Evolutionary conservation across 2,329 filamentous ascomycete genomes (phyloP), one percentile per base, ranked within the genome.

Genomic region (Aspergillus alliaceus): DNA sequence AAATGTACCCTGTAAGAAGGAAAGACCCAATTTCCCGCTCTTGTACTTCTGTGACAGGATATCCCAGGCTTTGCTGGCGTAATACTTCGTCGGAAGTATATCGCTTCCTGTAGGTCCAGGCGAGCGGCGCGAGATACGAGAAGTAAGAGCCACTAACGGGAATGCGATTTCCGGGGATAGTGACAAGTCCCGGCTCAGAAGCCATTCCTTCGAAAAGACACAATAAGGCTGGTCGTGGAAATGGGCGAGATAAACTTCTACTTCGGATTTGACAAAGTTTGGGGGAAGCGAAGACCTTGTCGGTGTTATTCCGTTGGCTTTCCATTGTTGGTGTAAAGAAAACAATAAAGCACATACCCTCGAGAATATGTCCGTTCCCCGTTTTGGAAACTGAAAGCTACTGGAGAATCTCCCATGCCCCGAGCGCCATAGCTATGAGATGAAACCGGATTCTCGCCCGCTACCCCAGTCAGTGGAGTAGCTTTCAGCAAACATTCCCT

Each of bases 181-280:
- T 8, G 44, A 58, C 2, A 27, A 2, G 3, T 58, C 57, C 7
- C 61, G 54, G 14, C 48, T 37, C 11, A 59, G n/a, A 4, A 68
- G 53, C 65, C 63, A 66, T 1, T 52, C 22, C 11, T 59, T 61
- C 1, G 58, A 52, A 25, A 68, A 67, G 3, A 64, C 59, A 42
- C 65, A 66, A 32, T 66, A 68, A 6, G 65, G 66, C 46, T 67
- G 66, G 50, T 68, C 65, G 42, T 68, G 65, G 14, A 68, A 66
- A 32, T 65, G 54, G 18, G 31, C 54, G 14, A 68, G 49, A 35
- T 66, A 68, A 6, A 57, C 53, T 1, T 66, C 52, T 5, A 68
- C 62, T 39, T 68, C 60, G 3, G 59, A 54, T 50, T 61, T 50
- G 22, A 66, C 51, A 15, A 62, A 59, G 2, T 53, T 51, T 5